Percentiles rank a stretch among this genome's conserved stretches.
These are phyloP conservation scores for Tolypocladium paradoxum DNA, from an alignment of 2,329 filamentous ascomycete species.

Conservation along the genomic window DNA sequence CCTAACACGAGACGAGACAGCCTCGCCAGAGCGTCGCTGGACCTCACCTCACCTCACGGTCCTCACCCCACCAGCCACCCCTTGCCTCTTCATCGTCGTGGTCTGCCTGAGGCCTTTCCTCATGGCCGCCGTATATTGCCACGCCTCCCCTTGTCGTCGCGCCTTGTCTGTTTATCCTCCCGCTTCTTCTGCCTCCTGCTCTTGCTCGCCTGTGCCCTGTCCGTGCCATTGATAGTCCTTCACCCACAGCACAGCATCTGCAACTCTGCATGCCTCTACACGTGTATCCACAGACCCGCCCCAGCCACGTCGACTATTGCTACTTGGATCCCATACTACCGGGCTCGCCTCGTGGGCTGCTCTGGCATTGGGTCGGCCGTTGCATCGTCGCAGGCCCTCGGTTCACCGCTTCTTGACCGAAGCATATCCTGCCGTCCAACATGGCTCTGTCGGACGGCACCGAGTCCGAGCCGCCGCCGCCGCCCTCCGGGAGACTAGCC, in stretches of 20 bases:
- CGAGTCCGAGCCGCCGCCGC: conserved; percentile 16
- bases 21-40: too few relatives aligned
- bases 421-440: conserved; percentile 4
- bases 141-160: background rate
- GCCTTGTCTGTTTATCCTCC: background rate
- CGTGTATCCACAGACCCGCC: background rate
- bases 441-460: conserved; percentile 21
- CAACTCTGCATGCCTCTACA: background rate
- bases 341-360: background rate
- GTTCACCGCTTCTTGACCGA: background rate
- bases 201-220: background rate
- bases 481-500: conserved; percentile 12
- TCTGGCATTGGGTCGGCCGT: background rate
- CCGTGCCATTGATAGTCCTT: background rate
- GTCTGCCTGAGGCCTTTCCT: background rate
- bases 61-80: background rate
- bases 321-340: too few relatives aligned
- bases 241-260: background rate
- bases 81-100: background rate
- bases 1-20: background rate
- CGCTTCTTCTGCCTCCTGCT: background rate
- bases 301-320: background rate
- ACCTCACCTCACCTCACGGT: background rate
- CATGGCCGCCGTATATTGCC: background rate
- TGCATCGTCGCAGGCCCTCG: background rate